Percentiles rank a stretch among this genome's conserved stretches.
phyloP scores from a whole-genome alignment of 306 rosid genomes.

The Gastrolobium bilobum region DNA sequence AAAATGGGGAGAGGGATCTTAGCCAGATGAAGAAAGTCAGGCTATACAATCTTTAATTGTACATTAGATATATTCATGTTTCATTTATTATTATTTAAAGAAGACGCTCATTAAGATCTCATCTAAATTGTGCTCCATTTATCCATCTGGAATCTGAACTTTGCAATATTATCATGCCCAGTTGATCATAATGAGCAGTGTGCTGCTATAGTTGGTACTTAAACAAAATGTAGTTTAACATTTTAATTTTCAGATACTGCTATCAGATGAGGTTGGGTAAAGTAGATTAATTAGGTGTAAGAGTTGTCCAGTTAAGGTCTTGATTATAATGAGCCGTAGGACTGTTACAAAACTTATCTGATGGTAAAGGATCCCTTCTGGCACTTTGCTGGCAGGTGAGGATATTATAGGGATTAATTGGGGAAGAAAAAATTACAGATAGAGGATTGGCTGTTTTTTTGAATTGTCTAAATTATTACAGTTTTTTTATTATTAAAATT shows the following conservation, averaged over 20 bases:
- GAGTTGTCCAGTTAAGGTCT: constrained; percentile 12
- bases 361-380: constrained; percentile 37
- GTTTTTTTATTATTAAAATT: constrained; percentile 33
- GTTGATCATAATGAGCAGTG: constrained; percentile 1
- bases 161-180: background rate
- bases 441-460: constrained; percentile 16
- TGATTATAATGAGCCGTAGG: constrained; percentile 24
- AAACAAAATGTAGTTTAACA: constrained; percentile 14
- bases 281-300: constrained; percentile 41
- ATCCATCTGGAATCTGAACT: constrained; percentile 26
- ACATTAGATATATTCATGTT: constrained; percentile 4
- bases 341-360: constrained; percentile 19
- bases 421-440: constrained; percentile 24
- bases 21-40: constrained; percentile 29
- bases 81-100: constrained; percentile 33
- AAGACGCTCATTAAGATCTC: constrained; percentile 35
- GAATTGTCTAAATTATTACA: constrained; percentile 27
- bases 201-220: background rate
- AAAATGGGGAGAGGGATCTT: background rate
- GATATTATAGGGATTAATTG: constrained; percentile 22
- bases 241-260: constrained; percentile 25
- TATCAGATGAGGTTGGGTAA: constrained; percentile 1
- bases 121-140: background rate
- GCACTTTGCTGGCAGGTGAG: constrained; percentile 36
- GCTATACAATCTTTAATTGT: constrained; percentile 18